A percentile compares a stretch with the other conserved stretches of the same genome.
Evolutionary conservation across 177 flowering plant genomes (phyloP).

Genomic region (Viscum album): DNA sequence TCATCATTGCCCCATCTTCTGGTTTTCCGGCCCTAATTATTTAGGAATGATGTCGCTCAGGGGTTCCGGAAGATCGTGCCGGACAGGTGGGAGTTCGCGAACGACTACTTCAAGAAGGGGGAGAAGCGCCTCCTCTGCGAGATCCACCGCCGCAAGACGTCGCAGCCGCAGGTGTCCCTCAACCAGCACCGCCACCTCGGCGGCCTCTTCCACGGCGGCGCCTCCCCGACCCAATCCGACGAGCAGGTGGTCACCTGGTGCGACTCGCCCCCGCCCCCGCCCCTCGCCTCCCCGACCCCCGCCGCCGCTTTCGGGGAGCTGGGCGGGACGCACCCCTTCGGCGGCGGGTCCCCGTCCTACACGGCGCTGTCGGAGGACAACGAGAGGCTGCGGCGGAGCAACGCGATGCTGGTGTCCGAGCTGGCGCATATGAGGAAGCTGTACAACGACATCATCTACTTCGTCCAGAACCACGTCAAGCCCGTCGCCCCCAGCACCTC

Average conservation of each 20-base stretch:
- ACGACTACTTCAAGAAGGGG: conserved; percentile 82
- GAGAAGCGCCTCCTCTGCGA: conserved; percentile 86
- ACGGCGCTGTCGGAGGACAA: conserved; percentile 74
- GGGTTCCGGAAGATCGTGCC: conserved; percentile 96
- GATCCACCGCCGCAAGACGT: conserved; percentile 76
- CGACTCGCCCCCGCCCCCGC: conserved; percentile 45
- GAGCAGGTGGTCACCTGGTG: conserved; percentile 51
- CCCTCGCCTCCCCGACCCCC: conserved; percentile 26
- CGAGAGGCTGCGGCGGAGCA: conserved; percentile 72
- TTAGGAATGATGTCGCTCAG: conserved; percentile 21
- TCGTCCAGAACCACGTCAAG: conserved; percentile 92
- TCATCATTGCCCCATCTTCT: background rate
- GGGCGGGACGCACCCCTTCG: conserved; percentile 3
- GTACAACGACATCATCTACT: conserved; percentile 88
- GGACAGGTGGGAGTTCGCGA: conserved; percentile 96
- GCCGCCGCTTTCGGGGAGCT: too few species aligned
- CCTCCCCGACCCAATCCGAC: conserved; percentile 62
- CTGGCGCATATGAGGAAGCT: conserved; percentile 87
- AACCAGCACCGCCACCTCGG: conserved; percentile 36
- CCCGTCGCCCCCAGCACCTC: conserved; percentile 66
- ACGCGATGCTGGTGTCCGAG: conserved; percentile 74
- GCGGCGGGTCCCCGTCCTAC: conserved; percentile 16
- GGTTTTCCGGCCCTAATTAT: background rate
- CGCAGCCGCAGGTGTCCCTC: conserved; percentile 47
- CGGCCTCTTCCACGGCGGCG: background rate